A percentile compares a stretch with the other conserved stretches of the same genome.
Evolutionary conservation across 2,329 filamentous ascomycete genomes (phyloP).

Genomic region (Endothia cerciana): DNA sequence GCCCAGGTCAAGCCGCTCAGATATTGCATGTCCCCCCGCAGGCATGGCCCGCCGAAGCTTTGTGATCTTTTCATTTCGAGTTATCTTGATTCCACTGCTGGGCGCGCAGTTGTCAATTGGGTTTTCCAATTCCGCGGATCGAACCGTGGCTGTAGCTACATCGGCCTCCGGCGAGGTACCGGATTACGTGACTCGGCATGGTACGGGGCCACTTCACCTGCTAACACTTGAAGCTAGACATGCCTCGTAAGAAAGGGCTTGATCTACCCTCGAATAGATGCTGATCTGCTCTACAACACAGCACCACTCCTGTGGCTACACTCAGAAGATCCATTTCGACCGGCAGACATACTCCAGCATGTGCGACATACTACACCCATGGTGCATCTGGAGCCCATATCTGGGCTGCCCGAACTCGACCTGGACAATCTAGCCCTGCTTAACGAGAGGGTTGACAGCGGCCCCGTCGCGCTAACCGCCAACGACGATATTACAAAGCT

Average conservation of each 20-base stretch:
- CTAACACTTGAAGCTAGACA: neutral
- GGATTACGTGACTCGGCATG: slow-evolving; percentile 38
- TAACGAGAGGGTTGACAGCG: slow-evolving; percentile 28
- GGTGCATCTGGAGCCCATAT: slow-evolving; percentile 30
- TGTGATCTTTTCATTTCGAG: slow-evolving; percentile 2
- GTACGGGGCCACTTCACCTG: slow-evolving; percentile 32
- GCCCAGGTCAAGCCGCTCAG: too few relatives aligned
- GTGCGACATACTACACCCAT: slow-evolving; percentile 37
- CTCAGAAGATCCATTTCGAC: slow-evolving; percentile 38
- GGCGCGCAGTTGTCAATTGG: neutral
- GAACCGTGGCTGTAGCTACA: neutral
- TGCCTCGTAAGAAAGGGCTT: neutral
- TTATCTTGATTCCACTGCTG: neutral
- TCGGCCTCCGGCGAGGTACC: slow-evolving; percentile 27
- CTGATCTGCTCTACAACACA: slow-evolving; percentile 19
- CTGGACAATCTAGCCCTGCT: slow-evolving; percentile 37
- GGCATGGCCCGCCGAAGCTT: neutral
- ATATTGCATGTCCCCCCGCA: too few relatives aligned
- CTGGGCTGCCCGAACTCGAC: slow-evolving; percentile 31
- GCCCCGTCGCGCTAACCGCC: slow-evolving; percentile 35
- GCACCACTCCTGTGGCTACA: slow-evolving; percentile 40
- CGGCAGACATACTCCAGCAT: slow-evolving; percentile 37
- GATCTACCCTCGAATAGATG: neutral
- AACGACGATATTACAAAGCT: slow-evolving; percentile 35
- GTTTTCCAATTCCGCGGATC: neutral